Base-by-base conservation (phyloP, 2,329 filamentous ascomycete species). In the Gliomastix tumulicola region DNA sequence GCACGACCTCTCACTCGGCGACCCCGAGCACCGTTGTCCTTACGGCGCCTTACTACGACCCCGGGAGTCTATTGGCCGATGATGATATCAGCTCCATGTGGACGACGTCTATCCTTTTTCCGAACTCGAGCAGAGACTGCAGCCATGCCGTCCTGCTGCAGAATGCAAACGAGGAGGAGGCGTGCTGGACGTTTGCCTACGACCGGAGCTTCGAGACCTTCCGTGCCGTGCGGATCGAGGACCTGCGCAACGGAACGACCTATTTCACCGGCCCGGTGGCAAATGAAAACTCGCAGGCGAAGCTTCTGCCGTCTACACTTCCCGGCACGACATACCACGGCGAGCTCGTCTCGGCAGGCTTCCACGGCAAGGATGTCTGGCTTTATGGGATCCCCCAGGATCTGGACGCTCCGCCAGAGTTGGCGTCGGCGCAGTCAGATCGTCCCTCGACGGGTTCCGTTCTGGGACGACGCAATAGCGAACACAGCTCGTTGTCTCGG, bases 21-120 rank as follows among this genome's bases (percentile, higher is more conserved):
- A 74, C 76, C 23, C 77, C 82, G 4, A 82, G 74, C 48, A 84
- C 86, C 0, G 83, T 90, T 28, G 79, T 88, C 34, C 69, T 92
- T 22, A 87, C 84, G 0, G 84, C 84, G 1, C 85, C 86, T 2
- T 88, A 88, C 50, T 88, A 86, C 54, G 81, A 85, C 30, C 84
- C 79, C 1, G 81, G 81, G 23, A 76, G 75, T 45, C 70, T 78
- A 34, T 68, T 82, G 43, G 71, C 67, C 11, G 79, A 82, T 40
- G 77, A 85, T 40, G 74, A 79, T 43, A 71, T 88, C 42, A 84
- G 81, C 53, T 76, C 81, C 18, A 72, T 90, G 51, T 92, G 86
- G 86, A 90, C 86, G 7, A 88, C 84, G 1, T 88, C 88, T 22
- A 89, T 92, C 32, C 63, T 92, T 4, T 90, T 90, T 39, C 85